These are phyloP conservation scores for Metschnikowia rubicola DNA, from an alignment of 805 yeast species.

Conservation along the genomic window DNA sequence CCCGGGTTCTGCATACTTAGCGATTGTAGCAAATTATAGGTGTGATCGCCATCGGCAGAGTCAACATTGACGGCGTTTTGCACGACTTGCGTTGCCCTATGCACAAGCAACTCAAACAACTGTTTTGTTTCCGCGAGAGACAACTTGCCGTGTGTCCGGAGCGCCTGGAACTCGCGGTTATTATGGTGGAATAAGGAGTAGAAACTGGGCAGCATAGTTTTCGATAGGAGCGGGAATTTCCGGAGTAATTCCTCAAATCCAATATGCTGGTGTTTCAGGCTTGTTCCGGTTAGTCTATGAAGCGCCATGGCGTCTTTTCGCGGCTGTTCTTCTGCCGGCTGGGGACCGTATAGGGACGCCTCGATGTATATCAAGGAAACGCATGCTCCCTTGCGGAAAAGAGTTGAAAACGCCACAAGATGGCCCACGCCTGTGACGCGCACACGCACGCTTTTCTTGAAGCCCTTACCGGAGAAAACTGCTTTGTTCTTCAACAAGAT, in stretches of 20 bases:
- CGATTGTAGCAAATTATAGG: constrained; percentile 28
- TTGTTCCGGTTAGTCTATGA: background rate
- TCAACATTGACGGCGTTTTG: constrained; percentile 38
- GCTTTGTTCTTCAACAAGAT: constrained; percentile 52
- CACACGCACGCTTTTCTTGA: constrained; percentile 42
- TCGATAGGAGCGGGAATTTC: constrained; percentile 37
- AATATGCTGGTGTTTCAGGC: constrained; percentile 2
- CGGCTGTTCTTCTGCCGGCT: background rate
- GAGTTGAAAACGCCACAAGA: constrained; percentile 54
- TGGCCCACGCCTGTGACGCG: constrained; percentile 45
- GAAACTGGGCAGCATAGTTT: constrained; percentile 37
- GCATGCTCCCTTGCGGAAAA: constrained; percentile 52
- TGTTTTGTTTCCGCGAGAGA: constrained; percentile 22
- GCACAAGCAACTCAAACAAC: constrained; percentile 33
- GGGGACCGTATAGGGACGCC: constrained; percentile 20
- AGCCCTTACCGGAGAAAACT: constrained; percentile 58
- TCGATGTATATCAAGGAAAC: constrained; percentile 60
- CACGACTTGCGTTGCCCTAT: constrained; percentile 33
- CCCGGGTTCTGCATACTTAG: constrained; percentile 33
- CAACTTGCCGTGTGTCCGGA: constrained; percentile 30
- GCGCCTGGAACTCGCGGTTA: constrained; percentile 28
- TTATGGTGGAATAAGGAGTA: constrained; percentile 40
- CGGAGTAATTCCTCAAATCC: constrained; percentile 38
- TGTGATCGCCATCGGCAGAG: constrained; percentile 33
- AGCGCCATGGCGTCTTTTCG: background rate